phyloP scores from a whole-genome alignment of 2,329 filamentous ascomycete species.

The Leptographium wingfieldii region DNA sequence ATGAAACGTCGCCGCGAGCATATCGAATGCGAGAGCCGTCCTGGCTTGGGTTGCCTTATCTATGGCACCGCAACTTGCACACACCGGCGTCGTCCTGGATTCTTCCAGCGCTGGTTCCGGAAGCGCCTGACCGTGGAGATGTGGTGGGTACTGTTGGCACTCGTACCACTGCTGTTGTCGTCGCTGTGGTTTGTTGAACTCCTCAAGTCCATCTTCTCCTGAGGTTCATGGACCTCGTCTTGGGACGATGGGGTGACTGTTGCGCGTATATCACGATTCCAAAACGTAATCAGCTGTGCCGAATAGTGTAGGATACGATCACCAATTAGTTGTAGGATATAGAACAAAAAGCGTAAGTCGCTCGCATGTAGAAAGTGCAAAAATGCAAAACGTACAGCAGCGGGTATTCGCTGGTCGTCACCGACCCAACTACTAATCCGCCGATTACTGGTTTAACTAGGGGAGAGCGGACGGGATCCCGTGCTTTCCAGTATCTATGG shows the following conservation, averaged over 20 bases:
- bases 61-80: slow-evolving; percentile 35
- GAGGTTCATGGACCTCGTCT: not conserved
- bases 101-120: slow-evolving; percentile 31
- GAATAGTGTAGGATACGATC: not conserved
- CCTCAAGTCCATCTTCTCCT: not conserved
- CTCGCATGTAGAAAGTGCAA: not conserved
- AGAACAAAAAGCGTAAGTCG: not conserved
- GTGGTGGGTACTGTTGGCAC: slow-evolving; percentile 35
- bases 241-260: not conserved
- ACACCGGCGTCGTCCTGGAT: slow-evolving; percentile 33
- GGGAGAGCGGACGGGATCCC: not conserved
- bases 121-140: slow-evolving; percentile 31
- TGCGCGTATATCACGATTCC: not conserved
- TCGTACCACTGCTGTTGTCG: slow-evolving; percentile 27
- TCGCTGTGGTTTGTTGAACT: slow-evolving; percentile 23
- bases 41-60: slow-evolving; percentile 43
- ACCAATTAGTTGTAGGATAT: not conserved
- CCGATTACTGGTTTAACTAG: not conserved
- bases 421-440: not conserved
- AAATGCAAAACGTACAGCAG: not conserved
- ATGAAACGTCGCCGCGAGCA: slow-evolving; percentile 49
- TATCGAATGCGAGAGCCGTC: slow-evolving; percentile 45
- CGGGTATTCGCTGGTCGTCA: not conserved
- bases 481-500: not conserved
- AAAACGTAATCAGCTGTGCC: not conserved